phyloP scores from a whole-genome alignment of 305 asterid species.

The Fraxinus platypoda region DNA sequence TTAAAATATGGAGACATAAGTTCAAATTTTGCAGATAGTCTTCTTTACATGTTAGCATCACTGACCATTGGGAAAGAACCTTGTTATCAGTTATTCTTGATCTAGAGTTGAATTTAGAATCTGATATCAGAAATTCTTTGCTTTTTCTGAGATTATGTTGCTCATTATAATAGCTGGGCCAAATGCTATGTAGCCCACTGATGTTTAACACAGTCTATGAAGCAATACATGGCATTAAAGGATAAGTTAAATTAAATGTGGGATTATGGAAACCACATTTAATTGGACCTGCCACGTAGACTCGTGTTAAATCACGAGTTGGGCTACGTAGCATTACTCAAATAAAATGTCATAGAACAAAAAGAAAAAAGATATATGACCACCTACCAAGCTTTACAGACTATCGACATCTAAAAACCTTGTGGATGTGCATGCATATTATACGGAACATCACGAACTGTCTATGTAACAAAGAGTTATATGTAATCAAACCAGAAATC shows the following conservation, averaged over 20 bases:
- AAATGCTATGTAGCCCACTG: not conserved
- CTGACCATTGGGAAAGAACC: not conserved
- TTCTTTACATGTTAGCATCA: not conserved
- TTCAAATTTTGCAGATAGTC: not conserved
- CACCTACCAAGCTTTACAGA: not conserved
- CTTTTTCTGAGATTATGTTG: not conserved
- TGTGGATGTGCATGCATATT: not conserved
- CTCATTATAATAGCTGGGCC: not conserved
- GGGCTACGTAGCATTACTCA: not conserved
- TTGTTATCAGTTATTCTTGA: not conserved
- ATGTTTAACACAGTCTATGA: not conserved
- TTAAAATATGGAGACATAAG: not conserved
- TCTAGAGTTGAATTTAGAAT: not conserved
- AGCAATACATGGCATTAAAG: not conserved
- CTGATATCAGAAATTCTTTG: not conserved
- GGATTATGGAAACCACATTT: not conserved
- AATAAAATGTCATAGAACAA: not conserved
- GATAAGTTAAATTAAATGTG: not conserved
- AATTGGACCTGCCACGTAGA: not conserved
- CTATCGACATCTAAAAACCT: not conserved
- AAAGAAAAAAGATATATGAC: not conserved
- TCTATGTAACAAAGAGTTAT: not conserved
- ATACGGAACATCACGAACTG: not conserved
- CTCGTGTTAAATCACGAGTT: not conserved
- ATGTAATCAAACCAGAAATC: not conserved